Base-by-base conservation (phyloP, 2,329 filamentous ascomycete genomes). In the Phialophora tarda region DNA sequence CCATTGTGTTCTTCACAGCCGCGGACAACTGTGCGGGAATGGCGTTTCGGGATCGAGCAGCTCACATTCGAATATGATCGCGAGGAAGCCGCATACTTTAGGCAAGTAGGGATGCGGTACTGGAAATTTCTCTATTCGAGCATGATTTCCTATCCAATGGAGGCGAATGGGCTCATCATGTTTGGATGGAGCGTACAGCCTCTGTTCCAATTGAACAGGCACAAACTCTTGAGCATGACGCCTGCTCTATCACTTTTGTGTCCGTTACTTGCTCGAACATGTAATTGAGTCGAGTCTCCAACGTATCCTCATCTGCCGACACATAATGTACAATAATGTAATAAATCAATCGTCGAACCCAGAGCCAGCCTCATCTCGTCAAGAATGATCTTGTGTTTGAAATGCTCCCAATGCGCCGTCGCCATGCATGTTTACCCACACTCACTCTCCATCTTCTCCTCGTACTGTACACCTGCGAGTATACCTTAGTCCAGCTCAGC, bases 1-100 rank as follows among this genome's bases (percentile, higher is more conserved):
- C 62, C 54, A 24, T 21, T 26, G 34, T 58, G 6, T 64, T 58
- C 10, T 55, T 64, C 32, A 38, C 32, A 26, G 59, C 10, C 14
- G 44, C 28, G 11, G 28, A 30, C 23, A 32, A 23, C n/a, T 55
- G 28, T 26, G 38, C 41, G 32, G 53, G 21, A 8, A 30, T 23
- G 61, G 61, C 30, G 55, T 51, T 64, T 53, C 17, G 51, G 51
- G n/a, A 26, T 44, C 12, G 30, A 26, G 6, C 23, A 17, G n/a
- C 26, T 47, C 38, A 7, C 17, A 44, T n/a, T 17, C 38, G 38
- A 7, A 44, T n/a, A 44, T 44, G 17, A 5, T 44, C 17, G 38
- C 38, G n/a, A n/a, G 2, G 17, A 44, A 44, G 17, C 38, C 12
- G 5, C 6, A 44, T 44, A n/a, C 38, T 1, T 44, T 17, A n/a